Conservation (phyloP, 495 filamentous ascomycete genomes). For the Cercophora newfieldiana region DNA sequence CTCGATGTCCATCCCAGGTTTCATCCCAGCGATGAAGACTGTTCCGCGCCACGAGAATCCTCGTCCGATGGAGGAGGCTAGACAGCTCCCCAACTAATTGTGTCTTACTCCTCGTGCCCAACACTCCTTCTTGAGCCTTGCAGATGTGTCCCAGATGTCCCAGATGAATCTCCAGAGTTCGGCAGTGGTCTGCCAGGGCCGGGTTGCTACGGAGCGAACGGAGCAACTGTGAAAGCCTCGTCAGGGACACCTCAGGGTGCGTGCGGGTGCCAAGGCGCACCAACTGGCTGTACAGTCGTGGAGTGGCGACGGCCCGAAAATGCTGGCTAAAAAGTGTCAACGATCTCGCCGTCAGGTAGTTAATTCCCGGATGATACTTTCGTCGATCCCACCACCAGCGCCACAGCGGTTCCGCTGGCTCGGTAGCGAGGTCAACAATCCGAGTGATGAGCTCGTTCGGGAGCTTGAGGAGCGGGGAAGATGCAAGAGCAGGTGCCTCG, state of each 20-base stretch:
- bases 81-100: too few species aligned
- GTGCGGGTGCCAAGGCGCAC: too few species aligned
- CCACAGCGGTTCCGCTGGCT: not conserved
- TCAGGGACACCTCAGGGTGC: not conserved
- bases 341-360: not conserved
- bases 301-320: not conserved
- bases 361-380: not conserved
- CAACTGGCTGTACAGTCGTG: not conserved
- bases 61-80: too few species aligned
- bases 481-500: too few species aligned
- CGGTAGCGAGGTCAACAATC: not conserved
- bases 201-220: not conserved
- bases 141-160: too few species aligned
- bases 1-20: too few species aligned
- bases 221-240: not conserved
- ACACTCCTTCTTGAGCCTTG: too few species aligned
- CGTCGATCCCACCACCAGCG: not conserved
- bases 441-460: not conserved
- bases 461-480: not conserved
- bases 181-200: not conserved
- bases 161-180: not conserved
- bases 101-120: too few species aligned
- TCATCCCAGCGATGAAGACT: too few species aligned
- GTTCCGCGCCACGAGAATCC: too few species aligned
- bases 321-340: not conserved